Conservation (phyloP, 495 filamentous ascomycete genomes). For the Xylaria scruposa region DNA sequence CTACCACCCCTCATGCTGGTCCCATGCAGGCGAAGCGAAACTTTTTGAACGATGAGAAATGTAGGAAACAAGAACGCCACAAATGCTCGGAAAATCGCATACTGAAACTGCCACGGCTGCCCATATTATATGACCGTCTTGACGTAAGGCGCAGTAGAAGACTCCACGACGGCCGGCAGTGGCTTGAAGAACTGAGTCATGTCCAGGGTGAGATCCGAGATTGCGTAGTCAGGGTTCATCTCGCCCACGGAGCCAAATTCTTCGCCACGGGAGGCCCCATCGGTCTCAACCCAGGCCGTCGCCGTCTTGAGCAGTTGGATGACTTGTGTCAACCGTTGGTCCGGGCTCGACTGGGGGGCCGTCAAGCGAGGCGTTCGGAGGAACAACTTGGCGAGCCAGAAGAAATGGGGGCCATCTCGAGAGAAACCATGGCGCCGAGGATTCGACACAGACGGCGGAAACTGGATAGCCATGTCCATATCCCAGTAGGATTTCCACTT, state of each 20-base stretch:
- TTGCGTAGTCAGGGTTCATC: slow-evolving; percentile 65
- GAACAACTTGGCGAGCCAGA: slow-evolving; percentile 65
- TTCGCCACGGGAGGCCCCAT: slow-evolving; percentile 58
- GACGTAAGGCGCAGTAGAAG: slow-evolving; percentile 41
- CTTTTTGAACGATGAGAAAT: slow-evolving; percentile 37
- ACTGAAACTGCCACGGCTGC: slow-evolving; percentile 17
- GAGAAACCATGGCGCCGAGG: slow-evolving; percentile 66
- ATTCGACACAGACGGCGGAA: slow-evolving; percentile 55
- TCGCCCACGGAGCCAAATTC: slow-evolving; percentile 63
- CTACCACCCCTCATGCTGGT: slow-evolving; percentile 42
- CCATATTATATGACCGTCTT: slow-evolving; percentile 40
- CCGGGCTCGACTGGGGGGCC: slow-evolving; percentile 57
- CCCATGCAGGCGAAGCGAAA: slow-evolving; percentile 50
- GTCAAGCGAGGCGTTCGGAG: slow-evolving; percentile 53
- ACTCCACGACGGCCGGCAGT: slow-evolving; percentile 44
- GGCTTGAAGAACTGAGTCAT: slow-evolving; percentile 71
- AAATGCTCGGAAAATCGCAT: slow-evolving; percentile 25
- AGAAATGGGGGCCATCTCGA: slow-evolving; percentile 69
- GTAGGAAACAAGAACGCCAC: slow-evolving; percentile 29
- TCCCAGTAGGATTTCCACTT: slow-evolving; percentile 73
- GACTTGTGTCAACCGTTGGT: slow-evolving; percentile 63
- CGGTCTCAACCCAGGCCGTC: slow-evolving; percentile 59
- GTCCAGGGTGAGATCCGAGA: slow-evolving; percentile 66
- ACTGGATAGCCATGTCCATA: slow-evolving; percentile 66
- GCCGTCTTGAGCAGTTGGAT: slow-evolving; percentile 65